These are phyloP conservation scores for Entomortierella chlamydospora DNA, from an alignment of 192 early-diverging fungal species.

Conservation along the genomic window DNA sequence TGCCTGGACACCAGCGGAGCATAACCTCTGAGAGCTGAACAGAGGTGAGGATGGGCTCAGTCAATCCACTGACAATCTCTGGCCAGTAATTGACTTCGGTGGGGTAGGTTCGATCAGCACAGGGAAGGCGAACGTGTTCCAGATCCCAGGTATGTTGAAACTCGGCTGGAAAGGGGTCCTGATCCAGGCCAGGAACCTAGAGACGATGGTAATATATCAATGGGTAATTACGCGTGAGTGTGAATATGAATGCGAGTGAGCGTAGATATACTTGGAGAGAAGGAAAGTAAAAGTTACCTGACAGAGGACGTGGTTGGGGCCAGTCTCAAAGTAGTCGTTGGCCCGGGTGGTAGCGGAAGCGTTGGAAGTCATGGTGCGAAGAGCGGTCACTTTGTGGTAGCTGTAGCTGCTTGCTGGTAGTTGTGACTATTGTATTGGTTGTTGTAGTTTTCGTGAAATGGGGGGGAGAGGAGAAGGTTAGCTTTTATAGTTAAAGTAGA, in stretches of 20 bases:
- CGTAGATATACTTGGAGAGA: too few relatives aligned
- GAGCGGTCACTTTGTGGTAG: background rate
- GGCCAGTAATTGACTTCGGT: constrained; percentile 37
- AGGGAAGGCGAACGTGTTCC: constrained; percentile 44
- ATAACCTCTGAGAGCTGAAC: constrained; percentile 31
- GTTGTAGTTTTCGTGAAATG: background rate
- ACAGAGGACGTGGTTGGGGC: constrained; percentile 32
- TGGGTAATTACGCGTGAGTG: too few relatives aligned
- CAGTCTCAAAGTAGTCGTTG: constrained; percentile 40
- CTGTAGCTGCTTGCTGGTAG: background rate
- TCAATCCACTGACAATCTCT: constrained; percentile 27
- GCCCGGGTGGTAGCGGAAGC: background rate
- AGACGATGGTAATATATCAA: too few relatives aligned
- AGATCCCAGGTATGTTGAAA: constrained; percentile 39
- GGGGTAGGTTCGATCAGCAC: constrained; percentile 25
- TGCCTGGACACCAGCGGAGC: constrained; percentile 39
- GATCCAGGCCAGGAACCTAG: constrained; percentile 36
- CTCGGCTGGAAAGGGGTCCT: constrained; percentile 24
- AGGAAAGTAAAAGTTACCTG: constrained; percentile 15
- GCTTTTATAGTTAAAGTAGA: too few relatives aligned
- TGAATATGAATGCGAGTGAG: too few relatives aligned
- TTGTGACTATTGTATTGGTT: background rate
- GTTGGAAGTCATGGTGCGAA: background rate
- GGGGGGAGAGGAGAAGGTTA: background rate
- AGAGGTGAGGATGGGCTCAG: constrained; percentile 17